Evolutionary conservation across 2,329 filamentous ascomycete species (phyloP), one percentile per base, ranked within the genome.

Genomic region (Eurotiales sp.): DNA sequence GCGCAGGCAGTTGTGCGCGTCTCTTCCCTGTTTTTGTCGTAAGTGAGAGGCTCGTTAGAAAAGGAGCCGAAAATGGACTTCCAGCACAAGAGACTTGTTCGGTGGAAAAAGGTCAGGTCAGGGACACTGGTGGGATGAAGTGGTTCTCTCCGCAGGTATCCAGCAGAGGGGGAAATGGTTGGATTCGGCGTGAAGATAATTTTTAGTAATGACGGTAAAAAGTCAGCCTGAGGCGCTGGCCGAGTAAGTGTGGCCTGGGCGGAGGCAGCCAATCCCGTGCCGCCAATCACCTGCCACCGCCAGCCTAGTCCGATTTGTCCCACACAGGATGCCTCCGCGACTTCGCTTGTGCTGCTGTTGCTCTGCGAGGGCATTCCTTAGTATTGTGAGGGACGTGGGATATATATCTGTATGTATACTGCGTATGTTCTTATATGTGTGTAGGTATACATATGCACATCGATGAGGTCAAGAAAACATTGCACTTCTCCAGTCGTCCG

Each of bases 191-290:
- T 62, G 60, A 64, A 58, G 65, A 68, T 68, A 67, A 70, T 63
- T 68, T 69, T 69, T 70, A 69, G 67, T 69, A 62, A 66, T 66
- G 65, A 63, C 66, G n/a, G 65, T 66, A 66, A 67, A n/a, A 68
- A 66, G 64, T 68, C 64, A 67, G 61, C 65, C 64, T 65, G 62
- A 55, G 51, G 49, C 53, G 48, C 21, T 41, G 19, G 15, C 19
- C 17, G 27, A 21, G 25, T 62, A 58, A n/a, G 60, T 64, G 60
- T 56, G 60, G 55, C 21, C 34, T 42, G n/a, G 39, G 27, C 44
- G 44, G 36, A 23, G 50, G 23, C 42, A 40, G 50, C 50, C 42
- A 45, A 45, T 40, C 22, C 19, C 22, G 27, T 17, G 22, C 19
- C 17, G 14, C 19, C 25, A 27, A 36, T 23, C 39, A n/a, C n/a